Conservation (phyloP, 2,329 filamentous ascomycete species). For the Clonostachys byssicola region DNA sequence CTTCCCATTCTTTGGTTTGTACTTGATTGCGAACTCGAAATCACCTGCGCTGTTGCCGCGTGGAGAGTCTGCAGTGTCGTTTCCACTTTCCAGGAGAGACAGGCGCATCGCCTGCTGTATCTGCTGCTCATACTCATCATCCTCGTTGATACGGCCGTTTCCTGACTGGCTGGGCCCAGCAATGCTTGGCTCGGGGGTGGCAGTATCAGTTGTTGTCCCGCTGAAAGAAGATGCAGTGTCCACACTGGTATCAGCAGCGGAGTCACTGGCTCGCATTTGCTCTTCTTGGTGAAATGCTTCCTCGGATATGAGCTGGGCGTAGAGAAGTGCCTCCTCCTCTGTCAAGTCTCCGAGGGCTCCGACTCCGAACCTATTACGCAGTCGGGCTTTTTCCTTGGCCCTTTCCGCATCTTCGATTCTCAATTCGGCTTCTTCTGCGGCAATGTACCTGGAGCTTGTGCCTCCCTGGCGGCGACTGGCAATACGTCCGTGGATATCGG, state of each 20-base stretch:
- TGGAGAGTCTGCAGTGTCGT: slow-evolving; percentile 40
- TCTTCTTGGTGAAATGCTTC: slow-evolving; percentile 56
- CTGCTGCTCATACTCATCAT: slow-evolving; percentile 55
- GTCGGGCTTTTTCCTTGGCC: slow-evolving; percentile 62
- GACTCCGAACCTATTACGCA: slow-evolving; percentile 80
- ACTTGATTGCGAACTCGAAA: slow-evolving; percentile 46
- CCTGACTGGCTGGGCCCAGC: slow-evolving; percentile 29
- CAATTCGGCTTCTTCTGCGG: slow-evolving; percentile 78
- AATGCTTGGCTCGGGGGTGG: slow-evolving; percentile 52
- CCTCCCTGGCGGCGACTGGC: slow-evolving; percentile 54
- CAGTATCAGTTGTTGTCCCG: slow-evolving; percentile 37
- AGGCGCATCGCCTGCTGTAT: slow-evolving; percentile 60
- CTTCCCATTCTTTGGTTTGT: slow-evolving; percentile 35
- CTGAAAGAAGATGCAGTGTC: slow-evolving; percentile 36
- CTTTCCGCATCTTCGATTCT: slow-evolving; percentile 66
- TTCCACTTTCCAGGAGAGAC: slow-evolving; percentile 52
- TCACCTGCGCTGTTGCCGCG: slow-evolving; percentile 39
- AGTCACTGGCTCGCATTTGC: slow-evolving; percentile 43
- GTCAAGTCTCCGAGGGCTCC: slow-evolving; percentile 62
- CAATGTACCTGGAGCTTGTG: slow-evolving; percentile 76
- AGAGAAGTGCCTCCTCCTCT: slow-evolving; percentile 61
- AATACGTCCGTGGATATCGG: slow-evolving; percentile 49
- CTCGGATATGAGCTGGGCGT: slow-evolving; percentile 63
- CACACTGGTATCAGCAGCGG: slow-evolving; percentile 39
- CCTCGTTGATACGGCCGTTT: slow-evolving; percentile 20